Evolutionary conservation across 108 stramenopile genomes (phyloP).

Genomic region (Schizochytrium sp.): DNA sequence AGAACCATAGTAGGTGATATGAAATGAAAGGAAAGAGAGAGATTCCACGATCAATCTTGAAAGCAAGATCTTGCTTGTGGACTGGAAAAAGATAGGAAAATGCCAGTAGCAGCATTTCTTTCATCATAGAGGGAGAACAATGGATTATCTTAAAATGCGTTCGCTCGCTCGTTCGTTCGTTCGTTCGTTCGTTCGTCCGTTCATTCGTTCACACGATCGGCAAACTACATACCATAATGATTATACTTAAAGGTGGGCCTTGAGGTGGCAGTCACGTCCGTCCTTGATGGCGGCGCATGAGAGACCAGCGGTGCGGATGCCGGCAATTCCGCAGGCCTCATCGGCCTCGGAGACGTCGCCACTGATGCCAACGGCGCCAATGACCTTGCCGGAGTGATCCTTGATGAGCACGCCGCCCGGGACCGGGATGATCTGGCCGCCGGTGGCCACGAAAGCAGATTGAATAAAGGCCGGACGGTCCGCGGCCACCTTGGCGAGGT

Average conservation of each 20-base stretch:
- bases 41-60: too few relatives aligned
- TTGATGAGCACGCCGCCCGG: background rate
- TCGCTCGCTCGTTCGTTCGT: too few relatives aligned
- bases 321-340: conserved; percentile 8
- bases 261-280: conserved; percentile 5
- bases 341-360: conserved; percentile 16
- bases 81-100: too few relatives aligned
- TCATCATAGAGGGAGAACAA: too few relatives aligned
- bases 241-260: background rate
- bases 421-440: background rate
- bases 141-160: too few relatives aligned
- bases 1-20: too few relatives aligned
- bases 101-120: too few relatives aligned
- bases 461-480: conserved; percentile 9
- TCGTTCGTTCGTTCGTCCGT: too few relatives aligned
- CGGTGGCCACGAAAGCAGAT: conserved; percentile 13
- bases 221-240: too few relatives aligned
- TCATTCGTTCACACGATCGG: too few relatives aligned
- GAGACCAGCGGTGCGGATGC: background rate
- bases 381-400: conserved; percentile 1
- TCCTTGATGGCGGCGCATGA: background rate
- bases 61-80: too few relatives aligned
- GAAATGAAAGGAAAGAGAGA: too few relatives aligned
- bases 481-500: conserved; percentile 2
- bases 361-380: background rate